Conservation (phyloP, 2,329 filamentous ascomycete species). For the Rutstroemia sp. region DNA sequence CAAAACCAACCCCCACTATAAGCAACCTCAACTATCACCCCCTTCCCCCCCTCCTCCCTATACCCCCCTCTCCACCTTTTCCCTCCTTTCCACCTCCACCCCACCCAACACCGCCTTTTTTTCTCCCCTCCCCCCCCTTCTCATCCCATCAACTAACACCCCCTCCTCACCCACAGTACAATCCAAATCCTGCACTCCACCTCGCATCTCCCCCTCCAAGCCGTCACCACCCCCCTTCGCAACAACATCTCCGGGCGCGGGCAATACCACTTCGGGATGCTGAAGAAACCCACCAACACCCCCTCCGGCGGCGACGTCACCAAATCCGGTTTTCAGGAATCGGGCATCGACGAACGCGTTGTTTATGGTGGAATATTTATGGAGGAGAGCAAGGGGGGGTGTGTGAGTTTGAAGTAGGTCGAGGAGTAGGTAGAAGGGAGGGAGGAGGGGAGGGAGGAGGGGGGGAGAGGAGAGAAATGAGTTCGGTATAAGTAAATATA, state of each 20-base stretch:
- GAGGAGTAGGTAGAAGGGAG: background rate
- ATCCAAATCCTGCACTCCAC: conserved; percentile 51
- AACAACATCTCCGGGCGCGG: conserved; percentile 50
- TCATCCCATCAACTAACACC: background rate
- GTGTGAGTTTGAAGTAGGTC: background rate
- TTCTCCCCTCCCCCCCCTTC: background rate
- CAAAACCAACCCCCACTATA: too few relatives aligned
- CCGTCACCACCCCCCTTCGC: conserved; percentile 37
- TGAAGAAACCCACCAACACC: conserved; percentile 48
- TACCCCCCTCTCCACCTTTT: too few relatives aligned
- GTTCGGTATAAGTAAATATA: too few relatives aligned
- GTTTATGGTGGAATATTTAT: conserved; percentile 46
- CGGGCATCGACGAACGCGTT: conserved; percentile 44
- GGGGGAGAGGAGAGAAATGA: background rate
- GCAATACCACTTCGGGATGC: conserved; percentile 54
- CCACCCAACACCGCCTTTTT: too few relatives aligned
- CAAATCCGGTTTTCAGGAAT: conserved; percentile 40
- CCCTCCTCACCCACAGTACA: conserved; percentile 33
- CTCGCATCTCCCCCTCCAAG: conserved; percentile 37
- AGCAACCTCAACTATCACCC: too few relatives aligned
- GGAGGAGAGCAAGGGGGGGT: conserved; percentile 36
- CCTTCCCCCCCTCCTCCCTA: too few relatives aligned
- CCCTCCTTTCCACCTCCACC: too few relatives aligned
- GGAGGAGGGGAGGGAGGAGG: background rate
- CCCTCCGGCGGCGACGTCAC: conserved; percentile 35